Evolutionary conservation across 805 yeast species (phyloP), one percentile per base, ranked within the genome.

Genomic region (Tetrapisispora arboricola): DNA sequence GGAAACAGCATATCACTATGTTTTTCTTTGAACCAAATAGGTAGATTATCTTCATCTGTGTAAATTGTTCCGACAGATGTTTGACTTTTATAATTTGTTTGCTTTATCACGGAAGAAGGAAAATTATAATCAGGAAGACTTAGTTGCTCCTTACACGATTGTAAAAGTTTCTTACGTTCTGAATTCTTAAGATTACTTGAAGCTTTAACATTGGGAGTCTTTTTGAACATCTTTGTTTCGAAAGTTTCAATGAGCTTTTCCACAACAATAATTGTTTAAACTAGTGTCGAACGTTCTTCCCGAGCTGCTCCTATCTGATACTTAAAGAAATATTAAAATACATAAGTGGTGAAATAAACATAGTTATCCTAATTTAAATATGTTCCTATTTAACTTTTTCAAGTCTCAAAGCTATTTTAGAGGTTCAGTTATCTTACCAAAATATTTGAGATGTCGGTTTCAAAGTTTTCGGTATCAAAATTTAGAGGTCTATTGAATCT

Each of bases 171-270:
- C 49, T 59, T 72, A 31, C 92, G 67, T 48, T 86, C 96, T 0
- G 95, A 82, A 12, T 84, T 75, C 60, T 86, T 87, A 44, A 92
- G 68, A 50, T 85, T 84, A 17, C 94, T 73, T 39, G 77, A 67
- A 3, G 94, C 78, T 62, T 87, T 88, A 43, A 80, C 66, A 54
- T 72, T 66, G 3, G 63, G 63, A 18, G 59, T 62, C 39, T 61
- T 61, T 45, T 54, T 58, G 38, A 61, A 61, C 66, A 61, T 61
- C 7, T n/a, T 37, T 3, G 9, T 18, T 9, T 9, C 16, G 15
- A 20, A 11, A 32, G 16, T 5, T 18, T 8, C 21, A 30, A 7
- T 10, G 15, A 16, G 19, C 6, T 17, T 20, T 7, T n/a, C n/a
- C n/a, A n/a, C n/a, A n/a, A n/a, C n/a, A n/a, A n/a, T n/a, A n/a